Conservation (phyloP, 129 eudicot species). For the Deinandra increscens region DNA sequence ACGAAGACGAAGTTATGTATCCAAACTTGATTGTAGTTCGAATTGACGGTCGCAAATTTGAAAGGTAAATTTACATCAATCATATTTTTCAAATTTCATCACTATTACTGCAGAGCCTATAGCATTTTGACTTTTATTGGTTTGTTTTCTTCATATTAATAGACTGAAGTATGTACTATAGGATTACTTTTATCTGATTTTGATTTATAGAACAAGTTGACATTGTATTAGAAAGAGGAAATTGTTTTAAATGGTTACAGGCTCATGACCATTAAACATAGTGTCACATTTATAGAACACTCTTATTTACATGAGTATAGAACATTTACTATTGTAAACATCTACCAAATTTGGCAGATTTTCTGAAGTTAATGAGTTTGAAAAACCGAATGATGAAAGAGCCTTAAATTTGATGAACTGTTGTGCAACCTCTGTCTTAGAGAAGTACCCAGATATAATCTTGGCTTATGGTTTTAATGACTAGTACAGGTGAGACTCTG, state of each 20-base stretch:
- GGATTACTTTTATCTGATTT: not conserved
- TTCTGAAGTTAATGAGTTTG: constrained; percentile 63
- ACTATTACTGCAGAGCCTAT: not conserved
- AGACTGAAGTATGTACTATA: not conserved
- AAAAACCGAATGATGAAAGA: constrained; percentile 60
- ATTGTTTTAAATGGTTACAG: not conserved
- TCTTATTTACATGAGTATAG: not conserved
- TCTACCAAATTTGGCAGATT: constrained; percentile 41
- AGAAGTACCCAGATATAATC: constrained; percentile 70
- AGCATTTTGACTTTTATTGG: not conserved
- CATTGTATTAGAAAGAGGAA: not conserved
- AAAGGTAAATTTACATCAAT: constrained; percentile 38
- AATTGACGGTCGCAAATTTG: constrained; percentile 55
- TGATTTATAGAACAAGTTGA: not conserved
- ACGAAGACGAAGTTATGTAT: constrained; percentile 56
- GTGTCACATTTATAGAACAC: not conserved
- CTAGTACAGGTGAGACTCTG: constrained; percentile 55
- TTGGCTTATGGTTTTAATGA: constrained; percentile 76
- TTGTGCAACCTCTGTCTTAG: constrained; percentile 61
- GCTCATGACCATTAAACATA: not conserved
- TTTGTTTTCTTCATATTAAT: not conserved
- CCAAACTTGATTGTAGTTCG: constrained; percentile 61
- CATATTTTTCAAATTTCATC: not conserved
- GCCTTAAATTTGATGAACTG: constrained; percentile 70
- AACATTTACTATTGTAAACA: constrained; percentile 8